Evolutionary conservation across 805 yeast species (phyloP), one percentile per base, ranked within the genome.

Genomic region (Candida tammaniensis): DNA sequence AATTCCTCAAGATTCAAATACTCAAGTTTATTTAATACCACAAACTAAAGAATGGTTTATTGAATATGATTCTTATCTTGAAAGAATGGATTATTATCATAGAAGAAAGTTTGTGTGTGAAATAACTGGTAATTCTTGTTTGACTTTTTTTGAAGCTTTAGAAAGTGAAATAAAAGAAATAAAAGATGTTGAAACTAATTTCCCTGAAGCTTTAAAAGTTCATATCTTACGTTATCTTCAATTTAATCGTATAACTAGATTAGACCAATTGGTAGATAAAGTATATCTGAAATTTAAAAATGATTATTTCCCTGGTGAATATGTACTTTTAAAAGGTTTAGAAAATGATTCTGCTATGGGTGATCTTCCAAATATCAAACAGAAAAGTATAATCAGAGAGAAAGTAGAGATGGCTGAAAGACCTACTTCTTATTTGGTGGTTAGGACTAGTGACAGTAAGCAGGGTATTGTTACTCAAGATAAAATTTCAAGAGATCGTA

Each of bases 291-390:
- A 70, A 33, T 86, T 91, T 64, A 84, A 83, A 43, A 75, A 72
- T 43, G 95, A 88, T 50, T 93, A 79, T 52, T 93, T 83, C 54
- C 96, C 96, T 0, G 97, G 97, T 7, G 98, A 93, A 57, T 68
- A 70, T 12, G 93, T 88, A 5, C 73, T 71, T 43, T 76, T 88
- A 26, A 76, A 70, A 42, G 57, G 64, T 17, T 30, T 51, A 6
- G 31, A 41, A 24, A 66, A 65, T 19, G 38, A 35, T 12, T 33
- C 29, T 14, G 26, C 35, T 22, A 39, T 26, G 10, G 32, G 41
- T 5, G 46, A 44, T 7, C 25, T 36, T 15, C 35, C 38, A 6
- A 22, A 30, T 15, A 44, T 55, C 4, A 58, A 60, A 37, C 71
- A 68, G 26, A 63, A 73, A 30, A 88, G 89, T 26, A 59, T 79